A percentile compares a stretch with the other conserved stretches of the same genome.
Evolutionary conservation across 176 grass and related monocot genomes (phyloP).

Genomic region (Eremochloa ophiuroides): DNA sequence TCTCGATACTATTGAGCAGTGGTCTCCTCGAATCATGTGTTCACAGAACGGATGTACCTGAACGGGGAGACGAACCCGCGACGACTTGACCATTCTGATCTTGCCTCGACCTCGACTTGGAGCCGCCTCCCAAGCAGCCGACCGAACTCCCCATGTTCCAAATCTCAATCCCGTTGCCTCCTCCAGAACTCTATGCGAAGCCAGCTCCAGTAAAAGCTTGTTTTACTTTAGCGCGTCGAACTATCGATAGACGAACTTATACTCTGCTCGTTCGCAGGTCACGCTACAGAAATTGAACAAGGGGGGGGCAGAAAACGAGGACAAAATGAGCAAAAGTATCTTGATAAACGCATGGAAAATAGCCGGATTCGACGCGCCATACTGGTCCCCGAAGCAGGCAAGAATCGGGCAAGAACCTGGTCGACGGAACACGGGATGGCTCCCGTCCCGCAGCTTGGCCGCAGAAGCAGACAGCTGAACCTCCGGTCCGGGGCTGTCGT

Average conservation of each 20-base stretch:
- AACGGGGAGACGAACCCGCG: conserved; percentile 6
- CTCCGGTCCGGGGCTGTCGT: neutral
- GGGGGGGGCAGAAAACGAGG: neutral
- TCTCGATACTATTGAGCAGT: neutral
- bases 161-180: neutral
- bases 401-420: neutral
- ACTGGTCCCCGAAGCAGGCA: neutral
- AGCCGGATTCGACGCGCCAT: neutral
- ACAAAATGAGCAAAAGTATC: neutral
- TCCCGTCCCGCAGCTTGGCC: neutral
- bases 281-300: neutral
- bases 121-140: conserved; percentile 33
- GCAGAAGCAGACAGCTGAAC: neutral
- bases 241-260: no score
- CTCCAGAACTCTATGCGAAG: neutral
- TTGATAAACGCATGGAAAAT: neutral
- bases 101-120: conserved; percentile 6
- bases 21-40: neutral
- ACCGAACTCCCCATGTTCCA: conserved; percentile 27
- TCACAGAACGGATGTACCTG: conserved; percentile 23
- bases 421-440: neutral
- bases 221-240: neutral
- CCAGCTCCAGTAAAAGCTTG: neutral
- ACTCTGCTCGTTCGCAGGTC: neutral
- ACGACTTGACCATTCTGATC: conserved; percentile 4